Percentiles rank a stretch among this genome's conserved stretches.
phyloP scores from a whole-genome alignment of 257 asterid species.

The Cynanchum wilfordii region DNA sequence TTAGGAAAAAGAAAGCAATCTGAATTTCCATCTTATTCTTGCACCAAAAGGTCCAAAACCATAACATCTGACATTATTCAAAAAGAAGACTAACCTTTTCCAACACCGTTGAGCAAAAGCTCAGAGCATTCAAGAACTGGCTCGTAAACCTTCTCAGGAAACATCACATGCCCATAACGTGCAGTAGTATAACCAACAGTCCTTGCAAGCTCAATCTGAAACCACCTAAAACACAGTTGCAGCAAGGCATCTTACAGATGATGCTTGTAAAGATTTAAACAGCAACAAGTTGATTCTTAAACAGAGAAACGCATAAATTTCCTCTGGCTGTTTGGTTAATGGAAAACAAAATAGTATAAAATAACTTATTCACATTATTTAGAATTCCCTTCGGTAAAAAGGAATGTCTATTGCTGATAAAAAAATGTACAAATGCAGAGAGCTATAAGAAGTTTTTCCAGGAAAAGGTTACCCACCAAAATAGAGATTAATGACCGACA shows the following conservation, averaged over 20 bases:
- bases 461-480: no score
- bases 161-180: constrained; percentile 98
- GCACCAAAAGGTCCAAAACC: not conserved
- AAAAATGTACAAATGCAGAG: no score
- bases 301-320: not conserved
- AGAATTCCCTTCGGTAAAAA: no score
- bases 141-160: constrained; percentile 98
- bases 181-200: constrained; percentile 91
- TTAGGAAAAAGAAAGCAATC: not conserved
- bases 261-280: not conserved
- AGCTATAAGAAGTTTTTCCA: no score
- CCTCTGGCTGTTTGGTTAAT: not conserved
- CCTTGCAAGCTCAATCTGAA: constrained; percentile 98
- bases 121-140: constrained; percentile 87
- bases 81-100: constrained; percentile 55
- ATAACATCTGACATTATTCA: not conserved
- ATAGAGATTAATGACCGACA: not conserved
- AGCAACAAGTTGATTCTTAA: not conserved
- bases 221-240: constrained; percentile 64
- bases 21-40: not conserved
- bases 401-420: no score
- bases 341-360: not conserved
- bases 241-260: constrained; percentile 40
- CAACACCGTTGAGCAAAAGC: constrained; percentile 86
- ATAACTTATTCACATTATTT: not conserved